Conservation (phyloP, 2,329 filamentous ascomycete genomes). For the Colletotrichum graminicola region DNA sequence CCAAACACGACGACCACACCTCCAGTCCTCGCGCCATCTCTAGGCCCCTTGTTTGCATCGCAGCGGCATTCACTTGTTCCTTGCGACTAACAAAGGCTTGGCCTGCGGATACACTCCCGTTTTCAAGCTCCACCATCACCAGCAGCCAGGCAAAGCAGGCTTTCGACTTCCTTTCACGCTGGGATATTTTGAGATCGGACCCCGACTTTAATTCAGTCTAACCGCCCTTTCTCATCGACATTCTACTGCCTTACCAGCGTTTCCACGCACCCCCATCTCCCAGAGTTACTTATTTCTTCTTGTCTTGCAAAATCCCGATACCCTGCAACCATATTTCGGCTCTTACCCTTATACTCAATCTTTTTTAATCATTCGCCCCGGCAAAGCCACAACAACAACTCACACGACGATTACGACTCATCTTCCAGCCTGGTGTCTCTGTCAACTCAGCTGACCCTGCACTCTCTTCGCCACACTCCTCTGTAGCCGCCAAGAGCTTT, state of each 20-base stretch:
- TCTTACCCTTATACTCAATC: slow-evolving; percentile 37
- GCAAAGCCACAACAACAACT: slow-evolving; percentile 14
- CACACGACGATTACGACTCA: slow-evolving; percentile 40
- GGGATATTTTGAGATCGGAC: slow-evolving; percentile 25
- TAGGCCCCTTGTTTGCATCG: slow-evolving; percentile 45
- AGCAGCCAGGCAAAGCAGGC: slow-evolving; percentile 34
- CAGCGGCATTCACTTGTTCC: slow-evolving; percentile 67
- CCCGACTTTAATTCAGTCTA: slow-evolving; percentile 13
- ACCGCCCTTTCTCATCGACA: slow-evolving; percentile 9
- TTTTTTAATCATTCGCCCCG: slow-evolving; percentile 34
- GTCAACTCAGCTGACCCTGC: slow-evolving; percentile 30
- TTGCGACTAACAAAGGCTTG: slow-evolving; percentile 52
- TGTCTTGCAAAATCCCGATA: slow-evolving; percentile 29
- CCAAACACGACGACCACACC: slow-evolving; percentile 26
- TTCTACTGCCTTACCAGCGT: slow-evolving; percentile 20
- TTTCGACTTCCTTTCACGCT: slow-evolving; percentile 27
- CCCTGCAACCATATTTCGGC: slow-evolving; percentile 27
- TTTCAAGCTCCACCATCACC: slow-evolving; percentile 27
- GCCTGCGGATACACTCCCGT: slow-evolving; percentile 27
- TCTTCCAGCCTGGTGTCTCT: slow-evolving; percentile 23
- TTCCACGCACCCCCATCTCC: slow-evolving; percentile 18
- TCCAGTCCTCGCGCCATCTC: slow-evolving; percentile 41
- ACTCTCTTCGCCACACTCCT: slow-evolving; percentile 37
- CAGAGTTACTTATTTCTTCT: slow-evolving; percentile 28
- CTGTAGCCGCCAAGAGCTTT: slow-evolving; percentile 27